Percentiles rank a stretch among this genome's conserved stretches.
phyloP scores from a whole-genome alignment of 495 filamentous ascomycete genomes.

The Copromyces sp. region DNA sequence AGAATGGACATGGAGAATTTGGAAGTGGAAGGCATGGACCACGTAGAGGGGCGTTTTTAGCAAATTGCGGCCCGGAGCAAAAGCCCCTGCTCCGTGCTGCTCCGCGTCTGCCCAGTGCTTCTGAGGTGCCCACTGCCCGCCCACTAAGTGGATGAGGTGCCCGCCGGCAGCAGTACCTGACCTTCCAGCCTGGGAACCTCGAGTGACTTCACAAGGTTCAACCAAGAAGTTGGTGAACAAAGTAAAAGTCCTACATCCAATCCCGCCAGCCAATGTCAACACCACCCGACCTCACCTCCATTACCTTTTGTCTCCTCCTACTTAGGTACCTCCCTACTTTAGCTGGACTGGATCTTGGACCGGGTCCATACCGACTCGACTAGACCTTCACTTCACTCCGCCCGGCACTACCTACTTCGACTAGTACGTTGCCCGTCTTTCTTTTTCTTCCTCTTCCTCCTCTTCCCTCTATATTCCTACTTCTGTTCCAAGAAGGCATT shows the following conservation, averaged over 20 bases:
- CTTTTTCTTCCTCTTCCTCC: not conserved
- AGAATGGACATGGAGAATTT: not conserved
- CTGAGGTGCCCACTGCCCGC: not conserved
- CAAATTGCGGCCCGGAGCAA: constrained; percentile 6
- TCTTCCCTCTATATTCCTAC: not conserved
- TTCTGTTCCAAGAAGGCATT: not conserved
- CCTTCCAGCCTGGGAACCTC: not conserved
- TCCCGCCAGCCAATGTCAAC: not conserved
- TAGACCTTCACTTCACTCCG: not conserved
- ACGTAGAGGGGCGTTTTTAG: not conserved
- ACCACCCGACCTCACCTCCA: not conserved
- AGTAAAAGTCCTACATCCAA: not conserved
- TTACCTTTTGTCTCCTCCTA: not conserved
- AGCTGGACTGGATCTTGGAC: not conserved
- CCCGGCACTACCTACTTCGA: not conserved
- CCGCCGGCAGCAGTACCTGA: not conserved
- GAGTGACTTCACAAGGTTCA: not conserved
- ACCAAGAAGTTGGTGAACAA: not conserved
- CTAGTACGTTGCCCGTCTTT: not conserved
- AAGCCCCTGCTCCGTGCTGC: constrained; percentile 3
- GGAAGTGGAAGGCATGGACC: not conserved
- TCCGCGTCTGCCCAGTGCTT: not conserved
- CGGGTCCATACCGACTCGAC: not conserved
- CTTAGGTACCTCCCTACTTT: not conserved
- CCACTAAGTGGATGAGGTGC: not conserved